Base-by-base conservation (phyloP, 2,329 filamentous ascomycete species). In the Rhytidhysteron rufulum region DNA sequence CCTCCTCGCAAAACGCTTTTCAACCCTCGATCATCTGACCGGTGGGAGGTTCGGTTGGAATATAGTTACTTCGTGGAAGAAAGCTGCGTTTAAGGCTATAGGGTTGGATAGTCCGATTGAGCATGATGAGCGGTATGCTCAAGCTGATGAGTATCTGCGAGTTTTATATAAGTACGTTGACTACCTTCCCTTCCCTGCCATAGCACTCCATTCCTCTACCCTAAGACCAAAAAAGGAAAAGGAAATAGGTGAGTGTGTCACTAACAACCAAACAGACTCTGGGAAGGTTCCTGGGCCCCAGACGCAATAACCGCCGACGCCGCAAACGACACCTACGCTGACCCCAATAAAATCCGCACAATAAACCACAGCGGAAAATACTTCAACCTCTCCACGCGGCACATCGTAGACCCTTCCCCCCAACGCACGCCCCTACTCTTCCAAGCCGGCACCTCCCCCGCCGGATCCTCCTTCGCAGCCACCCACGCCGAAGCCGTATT, bases 101-200 rank as follows among this genome's bases (percentile, higher is more conserved):
- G 40, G 44, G 3, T 20, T 43, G n/a, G 21, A 37, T 7, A 37
- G 13, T 10, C 36, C 29, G 37, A 43, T 73, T 2, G 67, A 72
- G 62, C 83, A 86, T 52, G 82, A 85, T 48, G 78, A 84, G 40
- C 69, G 82, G 38, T 86, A 86, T 47, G 75, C 70, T 5, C 71
- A 80, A 27, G 81, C 80, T 2, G 80, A 85, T 46, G 83, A 85
- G 55, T 86, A 85, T 60, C 70, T 85, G 58, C 68, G 77, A 29
- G 78, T 85, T 4, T 69, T 82, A 45, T 83, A 83, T 64, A 85
- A 85, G 54, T 73, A 42, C 20, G 40, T 75, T 77, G n/a, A n/a
- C n/a, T n/a, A n/a, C n/a, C n/a, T n/a, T n/a, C n/a, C n/a, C n/a
- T n/a, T 83, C 40, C 73, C 73, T 3, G 80, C 80, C 22, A 84